phyloP scores from a whole-genome alignment of 306 rosid genomes.

The Prosopis cineraria region DNA sequence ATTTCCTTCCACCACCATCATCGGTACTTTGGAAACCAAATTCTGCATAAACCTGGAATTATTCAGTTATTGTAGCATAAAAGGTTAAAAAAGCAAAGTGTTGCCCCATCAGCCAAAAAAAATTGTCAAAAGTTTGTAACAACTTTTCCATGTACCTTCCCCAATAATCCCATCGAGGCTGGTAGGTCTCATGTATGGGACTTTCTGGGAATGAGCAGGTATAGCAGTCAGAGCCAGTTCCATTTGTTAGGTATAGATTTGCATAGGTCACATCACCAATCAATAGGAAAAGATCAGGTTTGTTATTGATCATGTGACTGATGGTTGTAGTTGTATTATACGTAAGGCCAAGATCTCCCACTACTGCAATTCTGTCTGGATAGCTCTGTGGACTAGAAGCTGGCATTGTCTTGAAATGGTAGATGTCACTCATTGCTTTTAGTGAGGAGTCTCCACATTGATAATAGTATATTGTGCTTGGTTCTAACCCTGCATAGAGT shows the following conservation, averaged over 20 bases:
- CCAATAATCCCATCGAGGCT: slow-evolving; percentile 95
- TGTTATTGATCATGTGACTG: slow-evolving; percentile 57
- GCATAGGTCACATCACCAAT: slow-evolving; percentile 82
- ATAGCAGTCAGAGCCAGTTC: slow-evolving; percentile 83
- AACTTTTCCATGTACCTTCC: slow-evolving; percentile 61
- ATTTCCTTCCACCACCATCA: slow-evolving; percentile 89
- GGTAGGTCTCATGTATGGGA: slow-evolving; percentile 84
- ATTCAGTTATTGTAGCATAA: slow-evolving; percentile 27
- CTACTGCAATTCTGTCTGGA: slow-evolving; percentile 62
- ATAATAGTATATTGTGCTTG: no score
- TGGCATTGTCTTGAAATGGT: slow-evolving; percentile 75
- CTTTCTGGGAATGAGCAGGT: slow-evolving; percentile 67
- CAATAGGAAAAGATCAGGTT: slow-evolving; percentile 77
- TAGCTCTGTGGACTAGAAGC: slow-evolving; percentile 58
- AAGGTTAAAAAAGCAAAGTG: slow-evolving; percentile 2
- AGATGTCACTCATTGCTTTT: slow-evolving; percentile 56
- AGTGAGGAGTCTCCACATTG: slow-evolving; percentile 77
- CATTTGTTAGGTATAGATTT: slow-evolving; percentile 77
- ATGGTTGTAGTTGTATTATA: slow-evolving; percentile 76
- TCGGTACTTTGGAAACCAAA: slow-evolving; percentile 69
- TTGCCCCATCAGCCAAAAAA: not conserved
- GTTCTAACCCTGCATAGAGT: slow-evolving; percentile 40
- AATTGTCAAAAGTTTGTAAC: not conserved
- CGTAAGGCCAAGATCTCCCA: slow-evolving; percentile 93
- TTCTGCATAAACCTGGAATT: slow-evolving; percentile 77